Base-by-base conservation (phyloP, 768 basidiomycete species). In the Sarcodon sp. region DNA sequence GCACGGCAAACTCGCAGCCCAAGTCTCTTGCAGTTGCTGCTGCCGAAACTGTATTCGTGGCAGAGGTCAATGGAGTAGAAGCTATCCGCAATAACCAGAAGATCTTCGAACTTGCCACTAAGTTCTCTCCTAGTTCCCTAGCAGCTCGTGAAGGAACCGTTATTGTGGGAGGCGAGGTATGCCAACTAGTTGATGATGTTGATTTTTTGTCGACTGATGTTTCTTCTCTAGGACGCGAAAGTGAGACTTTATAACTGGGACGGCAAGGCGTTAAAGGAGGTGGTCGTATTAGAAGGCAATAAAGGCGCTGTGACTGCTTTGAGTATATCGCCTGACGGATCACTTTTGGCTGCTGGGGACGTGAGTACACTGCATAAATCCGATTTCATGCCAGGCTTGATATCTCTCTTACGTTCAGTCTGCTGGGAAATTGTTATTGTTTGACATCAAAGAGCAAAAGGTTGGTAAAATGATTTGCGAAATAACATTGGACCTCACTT, bases 291-390 rank as follows among this genome's bases (percentile, higher is more conserved):
- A 7, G 79, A 83, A 52, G 79, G 77, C 33, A 84, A 85, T 61
- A 76, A 75, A 53, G 85, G 80, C 11, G 66, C 76, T 6, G 68
- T 97, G 15, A 81, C 80, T 37, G 79, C 79, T 0, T 61, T 97
- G 6, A 76, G 86, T 0, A 85, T 96, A 65, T 87, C 88, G 0
- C 77, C 80, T 0, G 80, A 94, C 60, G 87, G 85, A 0, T 68
- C 65, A 16, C 64, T 79, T 35, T 69, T 98, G 9, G 89, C 85
- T 47, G 73, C 82, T 6, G 94, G 93, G 43, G 91, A 97, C 64
- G 91, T 93, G 55, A 64, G 87, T 73, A 9, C 9, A n/a, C 44
- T 34, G 21, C 31, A 43, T 47, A 36, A 31, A 33, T 45, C 37
- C 35, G 33, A 16, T 36, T 15, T 38, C 45, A 27, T 34, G 45